Evolutionary conservation across 106 monocot genomes (phyloP).

Genomic region (Gastrodia elata): DNA sequence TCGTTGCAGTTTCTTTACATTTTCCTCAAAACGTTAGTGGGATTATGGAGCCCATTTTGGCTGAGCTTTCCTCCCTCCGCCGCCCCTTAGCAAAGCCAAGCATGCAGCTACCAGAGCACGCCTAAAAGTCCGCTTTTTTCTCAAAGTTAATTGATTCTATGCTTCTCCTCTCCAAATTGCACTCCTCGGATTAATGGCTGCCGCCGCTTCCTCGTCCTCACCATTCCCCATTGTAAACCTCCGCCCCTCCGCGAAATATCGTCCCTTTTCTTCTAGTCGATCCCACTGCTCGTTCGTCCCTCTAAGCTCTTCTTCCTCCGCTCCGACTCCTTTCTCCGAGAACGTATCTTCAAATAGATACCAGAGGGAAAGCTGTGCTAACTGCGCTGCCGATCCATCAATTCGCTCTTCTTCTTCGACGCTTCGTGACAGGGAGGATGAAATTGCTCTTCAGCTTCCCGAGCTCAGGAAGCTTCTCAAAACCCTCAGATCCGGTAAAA

Average conservation of each 20-base stretch:
- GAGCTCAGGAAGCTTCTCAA: constrained; percentile 72
- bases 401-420: neutral
- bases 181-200: constrained; percentile 1
- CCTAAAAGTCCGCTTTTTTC: neutral
- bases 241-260: neutral
- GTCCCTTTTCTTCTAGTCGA: neutral
- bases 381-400: neutral
- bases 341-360: constrained; percentile 9
- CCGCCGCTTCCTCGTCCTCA: neutral
- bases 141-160: neutral
- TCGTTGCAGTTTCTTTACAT: no score
- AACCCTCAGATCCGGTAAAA: constrained; percentile 33
- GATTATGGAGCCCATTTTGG: neutral
- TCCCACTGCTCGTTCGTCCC: neutral
- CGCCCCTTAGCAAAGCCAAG: constrained; percentile 1
- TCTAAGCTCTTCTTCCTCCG: neutral
- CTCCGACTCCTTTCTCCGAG: constrained; percentile 20
- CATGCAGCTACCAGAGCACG: neutral
- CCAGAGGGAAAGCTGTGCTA: constrained; percentile 19
- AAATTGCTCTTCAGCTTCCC: constrained; percentile 50
- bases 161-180: neutral
- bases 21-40: no score
- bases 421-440: constrained; percentile 15
- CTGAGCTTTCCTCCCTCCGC: neutral
- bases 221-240: neutral